Percentiles rank a stretch among this genome's conserved stretches.
Conservation (phyloP, 2,329 filamentous ascomycete species). For the Sclerotinia trifoliorum region DNA sequence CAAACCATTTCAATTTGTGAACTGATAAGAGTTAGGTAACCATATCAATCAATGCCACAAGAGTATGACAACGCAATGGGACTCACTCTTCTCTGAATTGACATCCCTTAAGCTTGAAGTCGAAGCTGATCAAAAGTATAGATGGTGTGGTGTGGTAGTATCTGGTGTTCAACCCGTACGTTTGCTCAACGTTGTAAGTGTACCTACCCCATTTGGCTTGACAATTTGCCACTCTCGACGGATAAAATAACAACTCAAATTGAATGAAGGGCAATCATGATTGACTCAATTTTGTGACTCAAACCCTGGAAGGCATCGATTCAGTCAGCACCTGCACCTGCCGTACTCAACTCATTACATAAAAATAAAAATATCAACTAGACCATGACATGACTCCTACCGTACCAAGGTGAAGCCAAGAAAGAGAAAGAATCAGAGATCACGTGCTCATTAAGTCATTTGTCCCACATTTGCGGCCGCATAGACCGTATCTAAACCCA, state of each 20-base stretch:
- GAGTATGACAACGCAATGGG: background rate
- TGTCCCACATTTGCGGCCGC: background rate
- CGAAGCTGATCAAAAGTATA: no score
- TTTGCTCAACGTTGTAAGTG: background rate
- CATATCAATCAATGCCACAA: background rate
- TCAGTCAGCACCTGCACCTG: no score
- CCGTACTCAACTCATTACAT: background rate
- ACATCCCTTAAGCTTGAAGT: no score
- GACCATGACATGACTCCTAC: background rate
- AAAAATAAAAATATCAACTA: background rate
- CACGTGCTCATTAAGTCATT: fast-evolving
- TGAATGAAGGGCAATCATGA: background rate
- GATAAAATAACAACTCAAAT: background rate
- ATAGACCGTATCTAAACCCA: background rate
- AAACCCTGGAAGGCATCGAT: no score
- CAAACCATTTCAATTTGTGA: background rate
- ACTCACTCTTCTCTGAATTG: no score
- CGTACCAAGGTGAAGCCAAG: background rate
- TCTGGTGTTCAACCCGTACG: no score
- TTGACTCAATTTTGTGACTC: no score
- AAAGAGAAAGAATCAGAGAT: background rate
- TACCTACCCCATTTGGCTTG: background rate
- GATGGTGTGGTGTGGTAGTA: no score
- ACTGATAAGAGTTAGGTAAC: background rate
- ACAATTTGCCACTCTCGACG: background rate